Evolutionary conservation across 305 asterid genomes (phyloP), one percentile per base, ranked within the genome.

Genomic region (Fraxinus nigra): DNA sequence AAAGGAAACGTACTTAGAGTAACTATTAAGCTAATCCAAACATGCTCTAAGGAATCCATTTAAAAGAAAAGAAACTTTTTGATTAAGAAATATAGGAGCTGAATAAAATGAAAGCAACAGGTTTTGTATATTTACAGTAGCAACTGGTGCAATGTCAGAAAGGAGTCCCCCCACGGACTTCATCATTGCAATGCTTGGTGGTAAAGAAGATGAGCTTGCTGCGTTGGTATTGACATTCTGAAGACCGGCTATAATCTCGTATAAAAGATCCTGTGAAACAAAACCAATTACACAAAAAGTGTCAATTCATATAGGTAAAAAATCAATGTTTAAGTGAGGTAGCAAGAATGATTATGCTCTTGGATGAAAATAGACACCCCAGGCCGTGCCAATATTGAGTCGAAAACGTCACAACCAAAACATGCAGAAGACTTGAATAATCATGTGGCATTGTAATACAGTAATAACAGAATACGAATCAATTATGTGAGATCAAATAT

Each of bases 161-260:
- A 94, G 97, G 78, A 96, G 91, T 83, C 92, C 97, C 70, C 86
- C 94, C 77, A 92, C 94, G 75, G 91, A 91, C 85, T 93, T 93
- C 54, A 87, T 84, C 32, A 92, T 82, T 82, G 95, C 90, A 85
- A 91, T 81, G 84, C 88, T 86, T 78, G 88, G 90, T 30, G 95
- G 97, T 56, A 87, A 92, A 65, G 98, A 91, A 4, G 97, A 95
- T 65, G 99, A 94, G 82, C 98, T 91, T 76, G 98, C 93, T 54
- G 93, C 88, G 78, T 93, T 97, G 77, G 92, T 83, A 81, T 91
- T 88, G 46, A 87, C 94, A 89, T 90, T 96, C 85, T 90, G 95
- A 80, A 96, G 92, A 85, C 98, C 95, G 33, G 95, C 91, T 72
- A 93, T 93, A 67, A 94, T 96, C 90, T 94, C 97, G 84, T 91